Base-by-base conservation (phyloP, 2,329 filamentous ascomycete species). In the Arthrobotrys iridis region DNA sequence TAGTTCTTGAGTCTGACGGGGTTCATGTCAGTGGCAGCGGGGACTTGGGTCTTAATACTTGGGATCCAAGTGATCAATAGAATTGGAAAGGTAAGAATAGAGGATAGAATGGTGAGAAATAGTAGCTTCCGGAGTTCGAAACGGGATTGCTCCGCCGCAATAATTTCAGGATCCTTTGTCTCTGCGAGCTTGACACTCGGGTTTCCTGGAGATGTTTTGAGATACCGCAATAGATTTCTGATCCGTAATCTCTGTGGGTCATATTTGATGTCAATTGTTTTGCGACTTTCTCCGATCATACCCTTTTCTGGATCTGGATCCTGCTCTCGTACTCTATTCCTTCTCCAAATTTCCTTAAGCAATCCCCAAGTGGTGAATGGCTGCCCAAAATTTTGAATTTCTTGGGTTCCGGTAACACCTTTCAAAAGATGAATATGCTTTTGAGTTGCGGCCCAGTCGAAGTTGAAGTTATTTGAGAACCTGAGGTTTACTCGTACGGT, bases 41-140 rank as follows among this genome's bases (percentile, higher is more conserved):
- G 71, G 20, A 68, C 26, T 20, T 50, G 57, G 3, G 46, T 75
- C 46, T 64, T 57, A 15, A 75, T 75, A 33, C 63, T 75, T 18
- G 71, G 71, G 7, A 88, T 88, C 89, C 90, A 93, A 3, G 89
- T 86, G 77, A 93, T 80, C 1, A 93, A 84, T 0, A 93, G 82
- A 1, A 90, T 87, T 0, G 89, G 89, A 4, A 90, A 83, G 0
- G 88, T 90, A 6, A 90, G 79, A 0, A 84, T 18, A 1, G 81
- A 82, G 2, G 88, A 88, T 0, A 87, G 73, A 0, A 88, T 48
- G 0, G 87, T 89, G 80, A 84, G 41, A 37, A 37, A 63, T 1
- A 67, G 5, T 18, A 68, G 28, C 18, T 37, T 41, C n/a, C 40
- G 30, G 4, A 75, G 41, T 11, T 64, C 71, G 2, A 13, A 11